Evolutionary conservation across 2,329 filamentous ascomycete genomes (phyloP).

Genomic region (Venturia asperata): DNA sequence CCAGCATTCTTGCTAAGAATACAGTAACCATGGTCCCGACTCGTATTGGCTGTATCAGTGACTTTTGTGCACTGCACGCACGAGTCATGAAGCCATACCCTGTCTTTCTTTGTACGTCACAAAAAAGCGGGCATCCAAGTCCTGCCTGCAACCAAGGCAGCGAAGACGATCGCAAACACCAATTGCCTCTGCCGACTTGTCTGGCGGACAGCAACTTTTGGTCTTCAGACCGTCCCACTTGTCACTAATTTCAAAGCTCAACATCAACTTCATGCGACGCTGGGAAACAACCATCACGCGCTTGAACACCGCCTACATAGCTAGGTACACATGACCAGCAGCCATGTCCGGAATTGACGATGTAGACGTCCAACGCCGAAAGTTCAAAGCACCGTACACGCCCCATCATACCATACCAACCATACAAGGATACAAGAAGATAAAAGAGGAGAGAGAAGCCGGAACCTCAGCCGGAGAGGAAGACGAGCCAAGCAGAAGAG

Average conservation of each 20-base stretch:
- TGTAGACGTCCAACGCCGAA: slow-evolving; percentile 31
- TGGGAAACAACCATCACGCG: background rate
- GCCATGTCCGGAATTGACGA: slow-evolving; percentile 39
- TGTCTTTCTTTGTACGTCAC: background rate
- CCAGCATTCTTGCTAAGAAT: background rate
- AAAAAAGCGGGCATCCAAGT: slow-evolving; percentile 1
- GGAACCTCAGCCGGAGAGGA: slow-evolving; percentile 27
- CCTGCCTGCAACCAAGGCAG: background rate
- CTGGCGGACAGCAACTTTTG: background rate
- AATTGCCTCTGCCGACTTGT: background rate
- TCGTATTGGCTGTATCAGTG: background rate
- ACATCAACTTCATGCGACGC: background rate
- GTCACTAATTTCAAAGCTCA: background rate
- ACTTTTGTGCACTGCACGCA: background rate
- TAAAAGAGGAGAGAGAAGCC: slow-evolving; percentile 37
- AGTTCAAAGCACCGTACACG: slow-evolving; percentile 39
- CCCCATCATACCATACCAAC: slow-evolving; percentile 41
- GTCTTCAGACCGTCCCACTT: background rate
- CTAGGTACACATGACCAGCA: background rate
- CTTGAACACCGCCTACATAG: background rate
- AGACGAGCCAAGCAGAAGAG: slow-evolving; percentile 27
- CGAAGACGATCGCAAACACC: background rate
- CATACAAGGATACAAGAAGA: slow-evolving; percentile 40
- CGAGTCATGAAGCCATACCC: background rate
- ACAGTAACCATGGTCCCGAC: background rate